These are phyloP conservation scores for Poteriospumella lacustris DNA, from an alignment of 108 stramenopile genomes.

Conservation along the genomic window DNA sequence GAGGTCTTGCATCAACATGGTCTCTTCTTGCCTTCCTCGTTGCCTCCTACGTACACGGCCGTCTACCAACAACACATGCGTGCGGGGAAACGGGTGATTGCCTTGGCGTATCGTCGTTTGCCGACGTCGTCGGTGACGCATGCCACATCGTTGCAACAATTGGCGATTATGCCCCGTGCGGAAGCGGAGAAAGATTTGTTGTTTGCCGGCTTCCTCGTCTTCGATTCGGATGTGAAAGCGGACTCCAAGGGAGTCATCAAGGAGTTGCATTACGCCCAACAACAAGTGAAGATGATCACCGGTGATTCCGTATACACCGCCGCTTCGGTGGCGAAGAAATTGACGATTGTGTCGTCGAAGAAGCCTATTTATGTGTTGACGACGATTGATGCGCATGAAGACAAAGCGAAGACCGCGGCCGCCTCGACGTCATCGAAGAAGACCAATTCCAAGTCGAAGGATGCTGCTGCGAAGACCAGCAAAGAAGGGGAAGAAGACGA, in stretches of 20 bases:
- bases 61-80: conserved; percentile 70
- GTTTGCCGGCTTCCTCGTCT: conserved; percentile 84
- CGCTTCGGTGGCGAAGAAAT: conserved; percentile 77
- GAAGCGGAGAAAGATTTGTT: conserved; percentile 62
- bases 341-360: conserved; percentile 50
- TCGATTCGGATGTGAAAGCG: conserved; percentile 83
- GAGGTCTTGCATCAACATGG: conserved; percentile 69
- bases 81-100: conserved; percentile 73
- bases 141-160: conserved; percentile 13
- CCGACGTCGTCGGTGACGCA: conserved; percentile 16
- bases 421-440: no score
- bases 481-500: no score
- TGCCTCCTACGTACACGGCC: conserved; percentile 69
- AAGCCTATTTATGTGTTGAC: not conserved
- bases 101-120: conserved; percentile 53
- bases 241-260: conserved; percentile 75
- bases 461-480: not conserved
- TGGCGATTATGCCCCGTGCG: not conserved
- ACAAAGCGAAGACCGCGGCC: no score
- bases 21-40: conserved; percentile 59
- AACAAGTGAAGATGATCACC: conserved; percentile 82
- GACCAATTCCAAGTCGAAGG: not conserved
- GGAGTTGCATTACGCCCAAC: conserved; percentile 64
- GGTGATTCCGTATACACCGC: conserved; percentile 92
- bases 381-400: not conserved